A percentile compares a stretch with the other conserved stretches of the same genome.
Evolutionary conservation across 169 alveolate genomes (phyloP).

Genomic region (Plasmodium yoelii): DNA sequence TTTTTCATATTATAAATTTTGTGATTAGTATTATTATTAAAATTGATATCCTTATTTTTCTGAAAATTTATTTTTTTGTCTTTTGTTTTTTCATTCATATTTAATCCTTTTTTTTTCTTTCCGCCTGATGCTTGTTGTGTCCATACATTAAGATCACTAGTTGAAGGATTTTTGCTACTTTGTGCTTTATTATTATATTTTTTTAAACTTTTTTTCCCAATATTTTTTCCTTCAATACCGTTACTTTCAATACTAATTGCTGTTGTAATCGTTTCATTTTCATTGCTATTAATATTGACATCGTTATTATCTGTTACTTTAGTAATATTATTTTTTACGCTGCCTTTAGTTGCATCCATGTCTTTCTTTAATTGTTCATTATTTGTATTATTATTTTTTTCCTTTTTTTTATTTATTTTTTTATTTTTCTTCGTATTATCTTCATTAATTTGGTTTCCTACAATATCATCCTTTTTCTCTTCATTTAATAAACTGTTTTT

Average conservation of each 20-base stretch:
- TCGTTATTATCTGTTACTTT: neutral
- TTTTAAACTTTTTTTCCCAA: no score
- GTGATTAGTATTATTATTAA: slow-evolving; percentile 5
- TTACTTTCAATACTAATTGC: neutral
- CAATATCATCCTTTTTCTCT: neutral
- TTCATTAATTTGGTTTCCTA: neutral
- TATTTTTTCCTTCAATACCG: neutral
- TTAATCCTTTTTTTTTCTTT: no score
- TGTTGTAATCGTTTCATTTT: neutral
- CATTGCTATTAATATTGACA: neutral
- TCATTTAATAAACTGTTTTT: neutral
- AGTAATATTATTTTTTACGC: neutral
- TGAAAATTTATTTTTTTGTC: neutral
- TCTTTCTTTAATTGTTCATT: neutral
- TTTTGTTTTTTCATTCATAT: no score
- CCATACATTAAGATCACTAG: no score
- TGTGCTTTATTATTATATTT: no score
- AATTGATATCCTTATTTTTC: slow-evolving; percentile 7
- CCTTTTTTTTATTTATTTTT: slow-evolving; percentile 17
- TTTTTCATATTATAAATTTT: neutral
- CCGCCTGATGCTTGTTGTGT: no score
- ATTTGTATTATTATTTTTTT: neutral
- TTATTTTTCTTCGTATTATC: slow-evolving; percentile 9
- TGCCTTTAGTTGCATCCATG: neutral
- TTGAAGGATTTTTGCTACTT: no score